These are phyloP conservation scores for Mastigamoeba balamuthi DNA, from an alignment of 78 protist genomes.

Conservation along the genomic window DNA sequence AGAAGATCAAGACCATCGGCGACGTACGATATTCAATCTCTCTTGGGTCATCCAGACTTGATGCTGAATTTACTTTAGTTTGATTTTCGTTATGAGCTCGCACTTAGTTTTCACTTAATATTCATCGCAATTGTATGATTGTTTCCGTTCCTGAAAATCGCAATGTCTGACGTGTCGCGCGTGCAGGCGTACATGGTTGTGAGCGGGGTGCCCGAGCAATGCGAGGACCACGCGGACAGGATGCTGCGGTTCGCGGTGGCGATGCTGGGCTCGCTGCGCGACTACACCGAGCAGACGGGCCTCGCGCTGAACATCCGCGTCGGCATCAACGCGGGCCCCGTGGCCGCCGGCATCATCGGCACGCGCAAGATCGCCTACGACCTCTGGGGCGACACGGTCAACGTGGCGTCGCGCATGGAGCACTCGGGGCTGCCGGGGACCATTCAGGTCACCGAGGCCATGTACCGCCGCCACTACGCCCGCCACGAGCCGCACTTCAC, in stretches of 20 bases:
- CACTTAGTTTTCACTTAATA: no score
- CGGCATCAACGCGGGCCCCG: conserved; percentile 65
- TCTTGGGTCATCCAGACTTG: no score
- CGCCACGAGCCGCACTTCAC: conserved; percentile 11
- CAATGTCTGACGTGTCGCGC: no score
- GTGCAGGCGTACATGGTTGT: conserved; percentile 39
- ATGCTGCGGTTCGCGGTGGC: conserved; percentile 12
- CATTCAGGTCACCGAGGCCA: conserved; percentile 26
- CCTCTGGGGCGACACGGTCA: conserved; percentile 75
- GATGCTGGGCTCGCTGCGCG: conserved; percentile 1
- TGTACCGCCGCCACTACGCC: conserved; percentile 2
- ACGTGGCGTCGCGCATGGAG: conserved; percentile 59
- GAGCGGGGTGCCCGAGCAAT: conserved; percentile 31
- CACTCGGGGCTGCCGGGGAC: conserved; percentile 36
- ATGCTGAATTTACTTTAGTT: no score
- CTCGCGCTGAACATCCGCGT: conserved; percentile 13
- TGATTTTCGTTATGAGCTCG: no score
- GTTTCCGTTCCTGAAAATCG: no score
- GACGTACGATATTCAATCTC: no score
- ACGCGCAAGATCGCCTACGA: conserved; percentile 48
- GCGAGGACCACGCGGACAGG: not conserved
- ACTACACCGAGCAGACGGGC: conserved; percentile 1
- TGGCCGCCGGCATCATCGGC: conserved; percentile 68
- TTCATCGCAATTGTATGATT: no score
- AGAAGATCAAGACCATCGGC: conserved; percentile 71